Base-by-base conservation (phyloP, 805 yeast species). In the Yarrowia porcina region DNA sequence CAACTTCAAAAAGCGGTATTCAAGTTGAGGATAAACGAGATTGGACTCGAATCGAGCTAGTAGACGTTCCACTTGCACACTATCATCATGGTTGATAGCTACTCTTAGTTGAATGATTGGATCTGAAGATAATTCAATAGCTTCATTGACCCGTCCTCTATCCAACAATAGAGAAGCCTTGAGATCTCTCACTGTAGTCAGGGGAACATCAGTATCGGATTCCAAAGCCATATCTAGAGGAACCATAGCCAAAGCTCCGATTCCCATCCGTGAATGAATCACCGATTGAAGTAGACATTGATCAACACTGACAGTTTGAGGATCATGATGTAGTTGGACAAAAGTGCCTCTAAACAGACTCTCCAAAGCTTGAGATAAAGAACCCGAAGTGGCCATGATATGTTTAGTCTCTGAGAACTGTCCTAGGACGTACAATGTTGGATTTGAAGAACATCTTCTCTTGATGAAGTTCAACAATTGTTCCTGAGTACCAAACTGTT, bases 381-480 rank as follows among this genome's bases (percentile, higher is more conserved):
- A 39, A 21, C 33, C 21, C n/a, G 42, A 45, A 1, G 69, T 69
- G 1, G 56, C 45, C 69, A 68, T 64, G 11, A 66, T 36, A 18
- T 64, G 67, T 21, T 62, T 35, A 18, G 64, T 63, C 25, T 64
- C 50, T 4, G 61, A 63, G 20, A 66, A 64, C 17, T 23, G 49
- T 2, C 63, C 63, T 7, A 56, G 33, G 10, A 39, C 32, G 42
- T 38, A 45, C 27, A 25, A 25, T 10, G 30, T 60, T 10, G 42
- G 54, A 36, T 25, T 41, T 30, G 44, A 50, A 23, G 38, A 64
- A 41, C 18, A 52, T 23, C 42, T 42, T 45, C 61, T 65, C 28
- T 83, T 80, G 42, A 87, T 73, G 69, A 87, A 88, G 63, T 83
- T 83, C 23, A 89, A 74, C 12, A 90, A 80, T 69, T 88, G 92